Conservation (phyloP, 2,329 filamentous ascomycete genomes). For the Colletotrichum phormii region DNA sequence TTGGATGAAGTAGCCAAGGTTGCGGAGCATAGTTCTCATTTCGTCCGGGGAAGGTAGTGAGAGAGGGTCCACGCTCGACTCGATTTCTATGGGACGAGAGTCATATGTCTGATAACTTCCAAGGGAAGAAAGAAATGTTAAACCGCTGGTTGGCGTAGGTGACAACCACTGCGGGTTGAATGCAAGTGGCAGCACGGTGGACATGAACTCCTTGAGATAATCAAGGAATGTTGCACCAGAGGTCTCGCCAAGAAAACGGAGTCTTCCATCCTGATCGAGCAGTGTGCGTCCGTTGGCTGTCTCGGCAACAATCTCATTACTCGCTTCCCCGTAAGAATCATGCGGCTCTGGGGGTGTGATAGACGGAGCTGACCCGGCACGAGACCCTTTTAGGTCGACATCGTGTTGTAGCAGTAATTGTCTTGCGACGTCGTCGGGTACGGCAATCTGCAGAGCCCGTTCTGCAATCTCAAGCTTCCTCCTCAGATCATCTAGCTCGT, state of each 20-base stretch:
- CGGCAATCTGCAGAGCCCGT: conserved; percentile 49
- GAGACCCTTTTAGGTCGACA: conserved; percentile 36
- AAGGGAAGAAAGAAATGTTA: conserved; percentile 52
- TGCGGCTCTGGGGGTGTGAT: conserved; percentile 39
- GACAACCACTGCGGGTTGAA: conserved; percentile 37
- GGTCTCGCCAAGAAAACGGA: conserved; percentile 61
- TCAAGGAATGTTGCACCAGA: conserved; percentile 63
- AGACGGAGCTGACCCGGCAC: conserved; percentile 34
- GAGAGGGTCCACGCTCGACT: conserved; percentile 51
- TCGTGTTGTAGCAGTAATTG: conserved; percentile 47
- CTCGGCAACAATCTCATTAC: conserved; percentile 36
- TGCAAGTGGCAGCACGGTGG: conserved; percentile 50
- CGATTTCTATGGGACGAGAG: conserved; percentile 52
- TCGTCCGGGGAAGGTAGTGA: conserved; percentile 51
- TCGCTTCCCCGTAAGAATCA: conserved; percentile 4
- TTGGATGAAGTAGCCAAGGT: conserved; percentile 58
- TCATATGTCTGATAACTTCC: conserved; percentile 62
- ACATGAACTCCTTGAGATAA: conserved; percentile 60
- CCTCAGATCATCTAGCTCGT: conserved; percentile 55
- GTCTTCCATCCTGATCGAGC: conserved; percentile 56
- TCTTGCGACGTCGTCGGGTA: conserved; percentile 50
- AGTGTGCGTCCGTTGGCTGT: conserved; percentile 55
- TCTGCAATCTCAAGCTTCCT: conserved; percentile 54
- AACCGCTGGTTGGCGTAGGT: conserved; percentile 39
- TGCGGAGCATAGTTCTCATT: conserved; percentile 51